A percentile compares a stretch with the other conserved stretches of the same genome.
Conservation (phyloP, 306 rosid species). For the Rubus idaeus region DNA sequence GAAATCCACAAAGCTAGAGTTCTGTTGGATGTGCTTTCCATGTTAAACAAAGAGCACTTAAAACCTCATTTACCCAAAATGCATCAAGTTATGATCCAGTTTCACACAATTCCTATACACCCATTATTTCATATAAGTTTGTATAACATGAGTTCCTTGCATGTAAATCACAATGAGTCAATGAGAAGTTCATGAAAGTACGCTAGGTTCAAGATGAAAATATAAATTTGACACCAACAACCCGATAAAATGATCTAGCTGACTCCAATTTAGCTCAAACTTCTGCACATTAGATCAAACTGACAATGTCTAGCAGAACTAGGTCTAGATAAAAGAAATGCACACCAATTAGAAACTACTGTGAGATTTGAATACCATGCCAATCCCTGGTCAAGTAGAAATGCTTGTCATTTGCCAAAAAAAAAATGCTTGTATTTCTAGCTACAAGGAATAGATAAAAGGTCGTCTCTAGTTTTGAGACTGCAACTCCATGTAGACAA, state of each 20-base stretch:
- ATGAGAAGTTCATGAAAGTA: background rate
- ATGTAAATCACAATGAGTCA: background rate
- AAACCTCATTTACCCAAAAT: background rate
- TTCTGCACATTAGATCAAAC: background rate
- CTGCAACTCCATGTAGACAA: conserved; percentile 10
- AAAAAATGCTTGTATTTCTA: too few species aligned
- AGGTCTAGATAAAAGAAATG: background rate
- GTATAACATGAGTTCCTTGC: background rate
- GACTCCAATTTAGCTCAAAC: background rate
- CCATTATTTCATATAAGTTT: background rate
- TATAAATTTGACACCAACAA: background rate
- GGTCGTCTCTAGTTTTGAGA: background rate
- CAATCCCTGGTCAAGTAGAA: too few species aligned
- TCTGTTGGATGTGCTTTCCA: background rate
- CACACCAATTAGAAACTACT: background rate
- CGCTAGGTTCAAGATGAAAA: background rate
- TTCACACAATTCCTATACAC: background rate
- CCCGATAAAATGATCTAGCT: background rate
- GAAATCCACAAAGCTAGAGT: background rate
- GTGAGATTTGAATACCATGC: background rate
- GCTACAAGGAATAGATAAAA: background rate
- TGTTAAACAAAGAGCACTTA: background rate
- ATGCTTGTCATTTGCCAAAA: too few species aligned
- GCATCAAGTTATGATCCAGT: background rate
- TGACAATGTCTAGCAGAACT: background rate